Base-by-base conservation (phyloP, 257 asterid species). In the Nyctanthes arbortristis region DNA sequence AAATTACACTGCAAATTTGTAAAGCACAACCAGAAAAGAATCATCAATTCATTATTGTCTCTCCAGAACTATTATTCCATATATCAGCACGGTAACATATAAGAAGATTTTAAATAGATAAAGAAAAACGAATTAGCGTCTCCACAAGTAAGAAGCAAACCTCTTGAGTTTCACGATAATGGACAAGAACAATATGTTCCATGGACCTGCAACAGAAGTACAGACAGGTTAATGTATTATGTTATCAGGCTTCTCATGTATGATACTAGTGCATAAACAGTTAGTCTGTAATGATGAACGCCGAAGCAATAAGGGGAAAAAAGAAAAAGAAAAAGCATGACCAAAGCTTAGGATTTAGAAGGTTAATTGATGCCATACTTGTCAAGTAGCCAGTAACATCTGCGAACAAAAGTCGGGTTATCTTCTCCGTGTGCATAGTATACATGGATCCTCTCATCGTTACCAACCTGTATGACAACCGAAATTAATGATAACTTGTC, bases 321-420 rank as follows among this genome's bases (percentile, higher is more conserved):
- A 68, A 61, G 61, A 63, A 62, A 68, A 57, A 62, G 40, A 65
- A 32, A 27, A 32, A 67, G 14, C n/a, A n/a, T n/a, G n/a, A n/a
- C 33, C 39, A 37, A 29, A 33, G 54, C 63, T 67, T 18, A 67
- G 63, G 69, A 58, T 37, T 43, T 71, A 28, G 47, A 71, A 65
- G 43, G 71, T 49, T 59, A 61, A 74, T 59, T 7, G 10, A 66
- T 52, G 70, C 37, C 96, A 76, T 88, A 93, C 99, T 93, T 93
- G 83, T 93, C 97, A 63, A 93, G 96, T 59, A 93, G 87, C 99
- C 99, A 93, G 80, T 91, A 93, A 77, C 99, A 93, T 86, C 99
- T 87, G 69, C 99, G 96, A 63, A 91, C 99, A 82, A 93, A 93
- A 61, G 97, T 93, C 32, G 93, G 81, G 56, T 76, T 87, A 76